Evolutionary conservation across 805 yeast species (phyloP).

Genomic region (Ogataea trehaloabstinens): DNA sequence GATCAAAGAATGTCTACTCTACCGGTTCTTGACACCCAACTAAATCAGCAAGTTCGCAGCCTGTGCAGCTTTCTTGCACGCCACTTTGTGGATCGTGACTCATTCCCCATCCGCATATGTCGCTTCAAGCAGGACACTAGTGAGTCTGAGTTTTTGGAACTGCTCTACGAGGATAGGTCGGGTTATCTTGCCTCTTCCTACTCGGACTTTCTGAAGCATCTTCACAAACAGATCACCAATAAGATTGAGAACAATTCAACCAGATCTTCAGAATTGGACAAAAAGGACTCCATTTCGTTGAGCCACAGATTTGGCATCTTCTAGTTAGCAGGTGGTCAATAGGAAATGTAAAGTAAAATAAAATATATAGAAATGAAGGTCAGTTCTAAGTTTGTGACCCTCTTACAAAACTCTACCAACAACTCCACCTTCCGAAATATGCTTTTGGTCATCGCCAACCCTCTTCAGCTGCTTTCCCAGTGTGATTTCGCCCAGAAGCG

Average conservation of each 20-base stretch:
- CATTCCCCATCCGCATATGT: conserved; percentile 54
- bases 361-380: conserved; percentile 1
- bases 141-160: conserved; percentile 52
- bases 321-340: too few species aligned
- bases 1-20: conserved; percentile 53
- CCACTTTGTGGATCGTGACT: conserved; percentile 35
- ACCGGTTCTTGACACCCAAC: conserved; percentile 67
- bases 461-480: conserved; percentile 50
- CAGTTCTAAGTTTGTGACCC: neutral
- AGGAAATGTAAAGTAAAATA: neutral
- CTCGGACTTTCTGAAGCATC: conserved; percentile 60
- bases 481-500: conserved; percentile 55
- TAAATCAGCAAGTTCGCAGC: conserved; percentile 66
- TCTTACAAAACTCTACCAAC: conserved; percentile 49
- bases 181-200: conserved; percentile 55
- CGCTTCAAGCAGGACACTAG: conserved; percentile 65
- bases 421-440: conserved; percentile 42
- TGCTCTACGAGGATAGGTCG: conserved; percentile 72
- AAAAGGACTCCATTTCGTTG: conserved; percentile 13
- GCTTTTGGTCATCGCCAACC: conserved; percentile 48
- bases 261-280: conserved; percentile 1
- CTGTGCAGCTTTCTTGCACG: conserved; percentile 55
- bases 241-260: conserved; percentile 35
- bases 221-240: conserved; percentile 63
- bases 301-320: conserved; percentile 21